phyloP scores from a whole-genome alignment of 1,284 basidiomycete species.

The Caloboletus inedulis region DNA sequence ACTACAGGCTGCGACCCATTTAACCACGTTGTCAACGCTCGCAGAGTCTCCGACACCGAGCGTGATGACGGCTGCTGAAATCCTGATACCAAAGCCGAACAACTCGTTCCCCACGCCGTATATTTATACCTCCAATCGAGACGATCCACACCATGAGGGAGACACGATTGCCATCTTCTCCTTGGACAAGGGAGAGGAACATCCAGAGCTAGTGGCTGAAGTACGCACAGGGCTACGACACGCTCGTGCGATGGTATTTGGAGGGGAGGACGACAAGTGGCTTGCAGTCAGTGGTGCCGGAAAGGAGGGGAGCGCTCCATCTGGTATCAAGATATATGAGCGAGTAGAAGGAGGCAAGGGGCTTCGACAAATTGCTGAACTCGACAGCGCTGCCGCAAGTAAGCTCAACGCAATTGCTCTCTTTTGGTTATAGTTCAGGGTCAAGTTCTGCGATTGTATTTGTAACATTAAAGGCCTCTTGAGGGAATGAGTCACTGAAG shows the following conservation, averaged over 20 bases:
- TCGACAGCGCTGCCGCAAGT: constrained; percentile 32
- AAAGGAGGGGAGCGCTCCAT: constrained; percentile 28
- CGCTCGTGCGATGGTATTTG: constrained; percentile 50
- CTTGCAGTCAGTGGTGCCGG: constrained; percentile 47
- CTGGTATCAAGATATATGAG: constrained; percentile 52
- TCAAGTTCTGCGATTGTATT: not conserved
- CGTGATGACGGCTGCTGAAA: constrained; percentile 52
- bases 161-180: constrained; percentile 62
- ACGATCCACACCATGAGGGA: constrained; percentile 57
- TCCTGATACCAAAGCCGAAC: constrained; percentile 50
- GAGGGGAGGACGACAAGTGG: constrained; percentile 47
- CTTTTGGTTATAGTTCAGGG: constrained; percentile 39
- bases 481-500: not conserved
- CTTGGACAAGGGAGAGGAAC: constrained; percentile 37
- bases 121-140: constrained; percentile 62
- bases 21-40: constrained; percentile 41
- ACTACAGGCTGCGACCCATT: constrained; percentile 21
- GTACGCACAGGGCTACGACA: constrained; percentile 51
- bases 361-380: constrained; percentile 41
- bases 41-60: constrained; percentile 41
- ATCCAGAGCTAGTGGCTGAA: constrained; percentile 44
- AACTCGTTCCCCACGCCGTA: constrained; percentile 43
- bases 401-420: constrained; percentile 42
- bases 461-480: too few relatives aligned
- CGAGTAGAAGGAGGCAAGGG: constrained; percentile 46